Percentiles rank a stretch among this genome's conserved stretches.
These are phyloP conservation scores for Phytophthora cajani DNA, from an alignment of 352 stramenopile genomes.

Conservation along the genomic window DNA sequence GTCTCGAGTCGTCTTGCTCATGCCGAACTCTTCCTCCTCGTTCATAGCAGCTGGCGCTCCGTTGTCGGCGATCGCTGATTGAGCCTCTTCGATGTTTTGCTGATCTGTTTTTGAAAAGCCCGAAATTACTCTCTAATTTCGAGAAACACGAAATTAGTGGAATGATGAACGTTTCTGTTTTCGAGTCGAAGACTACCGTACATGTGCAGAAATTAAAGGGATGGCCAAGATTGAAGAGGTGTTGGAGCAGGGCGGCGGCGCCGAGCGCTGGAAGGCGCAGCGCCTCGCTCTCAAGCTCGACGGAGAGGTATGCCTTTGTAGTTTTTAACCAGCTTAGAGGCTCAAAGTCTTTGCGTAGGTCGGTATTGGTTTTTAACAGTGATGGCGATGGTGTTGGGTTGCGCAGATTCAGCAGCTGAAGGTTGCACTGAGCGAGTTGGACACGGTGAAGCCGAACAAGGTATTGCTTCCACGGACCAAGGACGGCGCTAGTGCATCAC, in stretches of 20 bases:
- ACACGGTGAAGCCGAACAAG: slow-evolving; percentile 75
- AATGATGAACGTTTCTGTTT: not conserved
- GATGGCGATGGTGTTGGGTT: not conserved
- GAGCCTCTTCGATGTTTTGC: slow-evolving; percentile 1
- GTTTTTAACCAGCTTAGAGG: not conserved
- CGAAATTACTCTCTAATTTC: not conserved
- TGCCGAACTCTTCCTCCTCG: slow-evolving; percentile 79
- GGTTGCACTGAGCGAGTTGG: slow-evolving; percentile 75
- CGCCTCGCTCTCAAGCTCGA: slow-evolving; percentile 49
- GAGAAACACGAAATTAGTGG: not conserved
- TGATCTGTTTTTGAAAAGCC: not conserved
- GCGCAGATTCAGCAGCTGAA: slow-evolving; percentile 79
- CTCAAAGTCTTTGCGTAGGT: not conserved
- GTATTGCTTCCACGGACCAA: slow-evolving; percentile 25
- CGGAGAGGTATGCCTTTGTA: slow-evolving; percentile 32
- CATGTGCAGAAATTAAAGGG: not conserved
- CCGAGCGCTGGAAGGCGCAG: slow-evolving; percentile 58
- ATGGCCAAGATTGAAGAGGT: slow-evolving; percentile 48
- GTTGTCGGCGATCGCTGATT: not conserved
- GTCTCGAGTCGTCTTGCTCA: slow-evolving; percentile 66
- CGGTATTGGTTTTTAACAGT: not conserved
- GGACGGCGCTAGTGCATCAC: not conserved
- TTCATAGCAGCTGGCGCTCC: slow-evolving; percentile 25
- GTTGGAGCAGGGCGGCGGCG: slow-evolving; percentile 18
- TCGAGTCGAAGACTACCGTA: not conserved